These are phyloP conservation scores for Hericium alpestre DNA, from an alignment of 768 basidiomycete species.

Conservation along the genomic window DNA sequence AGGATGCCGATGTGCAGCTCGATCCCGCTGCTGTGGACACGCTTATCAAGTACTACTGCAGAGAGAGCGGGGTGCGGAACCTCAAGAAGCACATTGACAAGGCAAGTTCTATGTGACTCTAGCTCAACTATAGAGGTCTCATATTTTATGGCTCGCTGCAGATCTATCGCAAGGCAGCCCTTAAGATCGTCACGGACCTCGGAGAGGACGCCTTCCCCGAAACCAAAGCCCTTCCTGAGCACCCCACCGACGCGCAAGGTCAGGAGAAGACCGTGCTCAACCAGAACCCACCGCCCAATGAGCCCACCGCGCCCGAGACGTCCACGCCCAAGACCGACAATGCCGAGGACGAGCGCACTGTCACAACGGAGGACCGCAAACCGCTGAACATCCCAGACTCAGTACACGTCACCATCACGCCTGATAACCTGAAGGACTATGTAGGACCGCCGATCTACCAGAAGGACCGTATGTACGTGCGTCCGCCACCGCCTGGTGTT, in stretches of 20 bases:
- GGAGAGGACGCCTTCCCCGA: constrained; percentile 83
- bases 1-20: constrained; percentile 72
- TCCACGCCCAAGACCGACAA: constrained; percentile 15
- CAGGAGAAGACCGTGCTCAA: constrained; percentile 35
- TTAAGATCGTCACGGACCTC: constrained; percentile 82
- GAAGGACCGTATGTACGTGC: constrained; percentile 82
- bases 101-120: constrained; percentile 30
- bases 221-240: constrained; percentile 25
- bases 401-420: constrained; percentile 73
- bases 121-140: neutral
- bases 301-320: constrained; percentile 22
- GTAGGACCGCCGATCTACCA: constrained; percentile 95
- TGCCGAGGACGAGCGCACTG: constrained; percentile 23
- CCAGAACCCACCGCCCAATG: constrained; percentile 35
- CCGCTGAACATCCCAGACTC: constrained; percentile 72
- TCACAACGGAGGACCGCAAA: constrained; percentile 71
- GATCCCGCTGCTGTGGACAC: constrained; percentile 70
- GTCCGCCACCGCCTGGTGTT: constrained; percentile 80
- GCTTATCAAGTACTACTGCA: constrained; percentile 93
- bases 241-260: constrained; percentile 12
- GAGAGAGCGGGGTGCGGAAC: constrained; percentile 94
- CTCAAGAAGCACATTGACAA: constrained; percentile 99
- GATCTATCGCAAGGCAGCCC: constrained; percentile 95
- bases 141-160: constrained; percentile 20
- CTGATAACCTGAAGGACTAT: constrained; percentile 88